These are phyloP conservation scores for Pleurotus djamor DNA, from an alignment of 768 basidiomycete species.

Conservation along the genomic window DNA sequence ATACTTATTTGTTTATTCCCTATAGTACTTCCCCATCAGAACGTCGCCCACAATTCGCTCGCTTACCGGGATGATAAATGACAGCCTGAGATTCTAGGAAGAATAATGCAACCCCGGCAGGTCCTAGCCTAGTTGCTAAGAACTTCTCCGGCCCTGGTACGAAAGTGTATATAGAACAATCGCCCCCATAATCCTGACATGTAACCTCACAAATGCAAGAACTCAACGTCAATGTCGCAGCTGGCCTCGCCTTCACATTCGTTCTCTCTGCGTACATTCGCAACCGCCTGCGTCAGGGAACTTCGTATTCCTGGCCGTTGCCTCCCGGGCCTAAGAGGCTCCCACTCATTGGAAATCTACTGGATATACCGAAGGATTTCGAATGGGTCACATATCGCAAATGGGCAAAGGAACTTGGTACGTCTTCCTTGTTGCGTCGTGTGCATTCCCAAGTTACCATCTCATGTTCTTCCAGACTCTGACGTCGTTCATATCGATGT, in stretches of 20 bases:
- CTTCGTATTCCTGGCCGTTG: conserved; percentile 4
- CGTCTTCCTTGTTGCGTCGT: neutral
- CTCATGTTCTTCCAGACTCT: neutral
- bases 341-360: conserved; percentile 24
- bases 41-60: neutral
- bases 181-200: neutral
- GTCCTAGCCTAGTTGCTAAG: too few relatives aligned
- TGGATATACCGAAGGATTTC: conserved; percentile 16
- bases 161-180: neutral
- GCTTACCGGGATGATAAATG: neutral
- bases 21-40: too few relatives aligned
- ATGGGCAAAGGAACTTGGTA: conserved; percentile 3
- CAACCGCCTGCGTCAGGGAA: neutral
- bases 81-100: too few relatives aligned
- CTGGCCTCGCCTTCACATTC: neutral
- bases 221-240: neutral
- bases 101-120: too few relatives aligned
- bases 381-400: conserved; percentile 11
- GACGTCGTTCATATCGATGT: conserved; percentile 11
- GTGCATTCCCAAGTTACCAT: too few relatives aligned
- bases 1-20: too few relatives aligned
- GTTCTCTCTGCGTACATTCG: neutral
- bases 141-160: too few relatives aligned
- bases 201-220: neutral
- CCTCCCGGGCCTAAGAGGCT: conserved; percentile 23